Percentiles rank a stretch among this genome's conserved stretches.
Evolutionary conservation across 2,329 filamentous ascomycete genomes (phyloP).

Genomic region (Clarireedia paspali): DNA sequence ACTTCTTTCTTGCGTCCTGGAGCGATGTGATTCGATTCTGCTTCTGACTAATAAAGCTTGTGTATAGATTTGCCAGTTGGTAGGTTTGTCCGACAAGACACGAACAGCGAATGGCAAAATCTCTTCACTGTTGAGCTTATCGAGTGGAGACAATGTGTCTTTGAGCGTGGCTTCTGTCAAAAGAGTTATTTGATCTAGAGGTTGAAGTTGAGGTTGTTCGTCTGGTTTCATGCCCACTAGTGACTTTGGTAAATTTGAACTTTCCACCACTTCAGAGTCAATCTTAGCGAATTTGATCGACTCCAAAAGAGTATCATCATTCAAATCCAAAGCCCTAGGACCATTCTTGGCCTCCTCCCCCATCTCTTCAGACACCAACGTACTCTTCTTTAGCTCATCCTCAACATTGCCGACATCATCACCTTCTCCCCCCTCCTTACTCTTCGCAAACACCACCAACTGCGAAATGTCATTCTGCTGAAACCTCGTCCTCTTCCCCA

Average conservation of each 20-base stretch:
- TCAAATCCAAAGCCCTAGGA: constrained; percentile 68
- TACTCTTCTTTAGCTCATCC: constrained; percentile 12
- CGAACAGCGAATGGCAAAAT: constrained; percentile 85
- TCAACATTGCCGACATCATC: constrained; percentile 11
- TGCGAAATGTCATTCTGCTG: constrained; percentile 79
- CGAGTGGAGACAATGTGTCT: constrained; percentile 74
- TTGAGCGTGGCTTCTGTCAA: constrained; percentile 82
- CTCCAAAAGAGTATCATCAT: constrained; percentile 90
- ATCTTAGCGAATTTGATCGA: constrained; percentile 69
- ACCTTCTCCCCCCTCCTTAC: constrained; percentile 35
- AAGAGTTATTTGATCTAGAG: constrained; percentile 84
- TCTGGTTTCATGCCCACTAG: constrained; percentile 64
- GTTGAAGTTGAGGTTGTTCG: constrained; percentile 71
- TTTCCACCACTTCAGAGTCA: constrained; percentile 31
- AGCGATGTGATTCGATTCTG: constrained; percentile 79
- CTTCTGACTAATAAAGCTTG: constrained; percentile 86
- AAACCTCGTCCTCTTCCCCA: constrained; percentile 79
- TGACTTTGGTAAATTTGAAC: constrained; percentile 48
- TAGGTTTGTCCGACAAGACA: constrained; percentile 79
- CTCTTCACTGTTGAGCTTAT: constrained; percentile 87
- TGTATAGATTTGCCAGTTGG: constrained; percentile 97
- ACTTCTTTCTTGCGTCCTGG: constrained; percentile 80
- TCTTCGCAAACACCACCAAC: constrained; percentile 83
- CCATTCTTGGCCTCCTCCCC: constrained; percentile 32
- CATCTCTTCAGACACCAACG: constrained; percentile 16